A percentile compares a stretch with the other conserved stretches of the same genome.
These are phyloP conservation scores for Boletus speciosus DNA, from an alignment of 768 basidiomycete species.

Conservation along the genomic window DNA sequence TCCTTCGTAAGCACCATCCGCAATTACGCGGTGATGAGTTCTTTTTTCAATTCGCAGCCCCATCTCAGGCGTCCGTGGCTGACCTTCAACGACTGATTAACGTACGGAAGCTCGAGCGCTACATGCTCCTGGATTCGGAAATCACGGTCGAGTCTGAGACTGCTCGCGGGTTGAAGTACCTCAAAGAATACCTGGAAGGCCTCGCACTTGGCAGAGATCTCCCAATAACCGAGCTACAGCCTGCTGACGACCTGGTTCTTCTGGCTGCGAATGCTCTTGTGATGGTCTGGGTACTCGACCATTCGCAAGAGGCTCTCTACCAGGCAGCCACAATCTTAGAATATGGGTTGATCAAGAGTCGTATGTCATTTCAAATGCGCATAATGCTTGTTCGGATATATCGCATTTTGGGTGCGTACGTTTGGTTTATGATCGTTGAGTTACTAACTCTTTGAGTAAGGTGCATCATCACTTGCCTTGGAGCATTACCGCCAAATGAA, in stretches of 20 bases:
- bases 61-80: conserved; percentile 43
- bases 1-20: conserved; percentile 43
- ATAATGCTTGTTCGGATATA: conserved; percentile 79
- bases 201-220: conserved; percentile 65
- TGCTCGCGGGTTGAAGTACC: conserved; percentile 48
- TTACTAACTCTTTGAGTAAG: conserved; percentile 36
- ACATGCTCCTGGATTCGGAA: conserved; percentile 47
- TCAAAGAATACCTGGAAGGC: conserved; percentile 60
- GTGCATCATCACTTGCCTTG: conserved; percentile 66
- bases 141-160: conserved; percentile 57
- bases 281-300: conserved; percentile 55
- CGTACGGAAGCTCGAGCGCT: conserved; percentile 68
- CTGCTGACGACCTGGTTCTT: conserved; percentile 80
- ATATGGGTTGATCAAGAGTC: conserved; percentile 66
- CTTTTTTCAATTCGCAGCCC: conserved; percentile 15
- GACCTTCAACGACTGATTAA: conserved; percentile 71
- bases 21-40: conserved; percentile 5
- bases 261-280: conserved; percentile 69
- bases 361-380: conserved; percentile 75
- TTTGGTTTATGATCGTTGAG: not conserved
- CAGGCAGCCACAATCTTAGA: conserved; percentile 67
- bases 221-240: conserved; percentile 77
- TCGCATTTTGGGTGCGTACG: conserved; percentile 64
- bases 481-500: conserved; percentile 78
- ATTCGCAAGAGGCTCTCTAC: conserved; percentile 56